Conservation (phyloP, 352 stramenopile species). For the Peronosclerospora sorghi region DNA sequence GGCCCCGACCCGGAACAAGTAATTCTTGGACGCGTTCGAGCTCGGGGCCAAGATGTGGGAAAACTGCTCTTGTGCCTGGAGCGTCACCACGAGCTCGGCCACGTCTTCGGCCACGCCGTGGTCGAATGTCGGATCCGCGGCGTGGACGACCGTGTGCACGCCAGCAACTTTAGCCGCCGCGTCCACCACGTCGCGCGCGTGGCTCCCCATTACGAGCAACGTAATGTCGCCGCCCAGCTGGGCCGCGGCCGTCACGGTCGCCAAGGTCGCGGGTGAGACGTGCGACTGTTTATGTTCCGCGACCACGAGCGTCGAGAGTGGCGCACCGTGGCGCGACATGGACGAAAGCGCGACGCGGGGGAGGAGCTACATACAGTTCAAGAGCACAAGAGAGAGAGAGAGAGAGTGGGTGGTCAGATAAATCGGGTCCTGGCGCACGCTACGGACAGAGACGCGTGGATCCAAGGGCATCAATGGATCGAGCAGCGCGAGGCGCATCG, state of each 20-base stretch:
- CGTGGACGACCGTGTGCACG: conserved; percentile 75
- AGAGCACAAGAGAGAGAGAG: neutral
- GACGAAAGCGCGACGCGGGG: conserved; percentile 43
- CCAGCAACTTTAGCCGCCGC: conserved; percentile 68
- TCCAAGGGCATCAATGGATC: neutral
- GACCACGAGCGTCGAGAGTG: conserved; percentile 80
- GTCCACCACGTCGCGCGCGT: conserved; percentile 43
- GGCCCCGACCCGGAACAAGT: conserved; percentile 90
- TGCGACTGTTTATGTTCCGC: conserved; percentile 77
- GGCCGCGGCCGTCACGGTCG: conserved; percentile 76
- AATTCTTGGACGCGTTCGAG: conserved; percentile 96
- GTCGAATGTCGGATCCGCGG: conserved; percentile 80
- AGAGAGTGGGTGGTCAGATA: neutral
- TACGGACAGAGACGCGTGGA: too few species aligned
- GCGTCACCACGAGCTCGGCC: conserved; percentile 58
- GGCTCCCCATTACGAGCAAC: conserved; percentile 59
- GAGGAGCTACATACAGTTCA: conserved; percentile 22
- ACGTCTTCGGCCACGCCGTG: conserved; percentile 84
- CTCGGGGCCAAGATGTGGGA: conserved; percentile 90
- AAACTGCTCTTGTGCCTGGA: conserved; percentile 58
- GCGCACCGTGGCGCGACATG: too few species aligned
- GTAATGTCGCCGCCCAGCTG: conserved; percentile 79
- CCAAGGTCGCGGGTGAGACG: conserved; percentile 65
- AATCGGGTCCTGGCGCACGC: too few species aligned
- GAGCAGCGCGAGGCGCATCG: neutral